phyloP scores from a whole-genome alignment of 352 stramenopile species.

The Phytopythium delawarense region DNA sequence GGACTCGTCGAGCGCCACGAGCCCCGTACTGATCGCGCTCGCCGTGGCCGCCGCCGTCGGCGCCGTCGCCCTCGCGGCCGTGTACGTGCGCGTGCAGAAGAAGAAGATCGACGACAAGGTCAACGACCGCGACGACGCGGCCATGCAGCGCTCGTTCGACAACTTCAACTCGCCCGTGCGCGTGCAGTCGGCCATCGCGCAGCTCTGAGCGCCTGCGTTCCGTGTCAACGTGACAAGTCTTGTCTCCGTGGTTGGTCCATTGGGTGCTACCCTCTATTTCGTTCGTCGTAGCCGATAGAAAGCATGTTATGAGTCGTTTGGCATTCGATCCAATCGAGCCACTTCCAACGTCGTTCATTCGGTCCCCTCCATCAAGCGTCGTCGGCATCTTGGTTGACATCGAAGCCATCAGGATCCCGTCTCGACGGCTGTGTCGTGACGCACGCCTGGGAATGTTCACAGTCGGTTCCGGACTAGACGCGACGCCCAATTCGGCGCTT shows the following conservation, averaged over 20 bases:
- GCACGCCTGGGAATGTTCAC: no score
- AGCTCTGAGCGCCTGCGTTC: conserved; percentile 17
- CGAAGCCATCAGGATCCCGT: neutral
- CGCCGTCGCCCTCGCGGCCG: conserved; percentile 4
- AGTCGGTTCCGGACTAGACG: no score
- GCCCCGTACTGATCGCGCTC: conserved; percentile 7
- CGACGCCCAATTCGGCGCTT: no score
- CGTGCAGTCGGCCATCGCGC: conserved; percentile 26
- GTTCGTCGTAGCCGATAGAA: neutral
- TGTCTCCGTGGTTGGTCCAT: neutral
- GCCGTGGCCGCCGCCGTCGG: conserved; percentile 5
- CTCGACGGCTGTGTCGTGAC: no score
- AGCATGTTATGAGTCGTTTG: conserved; percentile 1
- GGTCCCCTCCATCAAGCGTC: no score
- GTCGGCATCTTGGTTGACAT: neutral
- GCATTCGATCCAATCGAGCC: neutral
- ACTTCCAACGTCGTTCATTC: neutral
- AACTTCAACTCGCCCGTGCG: conserved; percentile 14
- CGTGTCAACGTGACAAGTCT: neutral
- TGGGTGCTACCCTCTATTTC: neutral
- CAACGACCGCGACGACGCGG: conserved; percentile 9
- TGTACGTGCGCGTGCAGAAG: conserved; percentile 8
- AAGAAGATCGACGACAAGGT: conserved; percentile 16
- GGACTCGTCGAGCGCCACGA: conserved; percentile 3
- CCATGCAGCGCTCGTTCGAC: conserved; percentile 8